phyloP scores from a whole-genome alignment of 257 asterid genomes.

The Coffea eugenioides region DNA sequence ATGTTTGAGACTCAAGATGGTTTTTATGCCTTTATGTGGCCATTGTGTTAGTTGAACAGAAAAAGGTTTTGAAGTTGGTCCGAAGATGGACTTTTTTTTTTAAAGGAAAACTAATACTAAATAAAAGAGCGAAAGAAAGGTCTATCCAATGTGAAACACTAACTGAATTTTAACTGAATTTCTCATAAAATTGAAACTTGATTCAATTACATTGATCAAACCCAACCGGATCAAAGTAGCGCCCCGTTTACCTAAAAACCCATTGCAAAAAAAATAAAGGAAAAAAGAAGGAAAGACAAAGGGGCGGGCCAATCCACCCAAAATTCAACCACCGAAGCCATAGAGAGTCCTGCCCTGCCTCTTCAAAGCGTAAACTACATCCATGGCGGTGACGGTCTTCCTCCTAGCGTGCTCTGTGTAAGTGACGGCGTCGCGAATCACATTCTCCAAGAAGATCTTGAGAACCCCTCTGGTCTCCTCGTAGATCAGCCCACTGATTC shows the following conservation, averaged over 20 bases:
- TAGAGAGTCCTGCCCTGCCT: conserved; percentile 10
- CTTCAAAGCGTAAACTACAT: conserved; percentile 6
- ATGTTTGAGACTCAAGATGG: not conserved
- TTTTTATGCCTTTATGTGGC: too few species aligned
- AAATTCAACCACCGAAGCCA: not conserved
- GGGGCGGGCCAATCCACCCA: not conserved
- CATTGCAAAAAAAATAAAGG: too few species aligned
- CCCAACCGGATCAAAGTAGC: not conserved
- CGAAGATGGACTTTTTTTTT: too few species aligned
- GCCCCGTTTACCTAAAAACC: not conserved
- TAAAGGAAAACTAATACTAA: too few species aligned
- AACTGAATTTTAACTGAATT: not conserved
- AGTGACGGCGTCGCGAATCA: conserved; percentile 36
- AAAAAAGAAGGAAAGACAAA: too few species aligned
- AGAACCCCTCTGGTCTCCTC: conserved; percentile 33
- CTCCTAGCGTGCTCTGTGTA: conserved; percentile 34
- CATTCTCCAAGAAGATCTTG: conserved; percentile 35
- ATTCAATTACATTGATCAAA: not conserved
- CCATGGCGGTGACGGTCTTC: conserved; percentile 7
- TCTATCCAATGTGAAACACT: not conserved
- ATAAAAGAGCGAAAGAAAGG: too few species aligned
- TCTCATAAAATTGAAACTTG: not conserved
- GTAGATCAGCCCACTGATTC: conserved; percentile 33
- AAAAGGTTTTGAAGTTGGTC: too few species aligned
- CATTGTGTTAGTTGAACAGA: not conserved